Evolutionary conservation across 2,329 filamentous ascomycete genomes (phyloP), one percentile per base, ranked within the genome.

Genomic region (Fonsecaea pedrosoi): DNA sequence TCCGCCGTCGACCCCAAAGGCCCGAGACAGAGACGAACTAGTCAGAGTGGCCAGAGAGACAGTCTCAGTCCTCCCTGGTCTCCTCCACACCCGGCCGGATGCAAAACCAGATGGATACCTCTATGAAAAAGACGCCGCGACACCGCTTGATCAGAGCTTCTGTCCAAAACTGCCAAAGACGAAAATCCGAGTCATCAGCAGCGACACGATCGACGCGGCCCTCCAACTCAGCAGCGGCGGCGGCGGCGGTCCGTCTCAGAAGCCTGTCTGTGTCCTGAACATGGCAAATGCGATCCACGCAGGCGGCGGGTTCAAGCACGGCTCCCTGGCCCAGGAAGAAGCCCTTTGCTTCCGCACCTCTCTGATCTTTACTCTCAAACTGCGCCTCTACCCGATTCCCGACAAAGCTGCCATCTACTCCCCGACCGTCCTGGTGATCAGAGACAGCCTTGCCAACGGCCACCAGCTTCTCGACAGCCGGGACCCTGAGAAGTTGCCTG

Each of bases 301-400:
- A 0, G 89, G 89, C n/a, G 89, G 89, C 21, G 88, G 87, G 18
- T 91, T 88, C 83, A 74, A 83, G 4, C 82, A 82, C 42, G 89
- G 89, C 40, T 81, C 87, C 62, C 77, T 85, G 35, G 89, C 89
- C 0, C 89, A 92, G 75, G 89, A 92, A 77, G 89, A 92, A 78
- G 84, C 85, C 2, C 81, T 92, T 6, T 91, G 88, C 77, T 89
- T 87, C 74, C 85, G 89, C 53, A 86, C 83, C 64, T 83, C 76
- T 45, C 77, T 82, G 9, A 74, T 70, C 64, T 76, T 74, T 38
- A 78, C 78, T 2, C 74, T 82, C n/a, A 78, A 80, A 40, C 40
- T 58, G 8, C 59, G 72, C 3, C 84, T 83, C 73, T 90, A 90
- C 73, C 87, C 87, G 0, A 79, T 86, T 66, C 77, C 78, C 30